phyloP scores from a whole-genome alignment of 495 filamentous ascomycete species.

The Rostrohypoxylon terebratum region DNA sequence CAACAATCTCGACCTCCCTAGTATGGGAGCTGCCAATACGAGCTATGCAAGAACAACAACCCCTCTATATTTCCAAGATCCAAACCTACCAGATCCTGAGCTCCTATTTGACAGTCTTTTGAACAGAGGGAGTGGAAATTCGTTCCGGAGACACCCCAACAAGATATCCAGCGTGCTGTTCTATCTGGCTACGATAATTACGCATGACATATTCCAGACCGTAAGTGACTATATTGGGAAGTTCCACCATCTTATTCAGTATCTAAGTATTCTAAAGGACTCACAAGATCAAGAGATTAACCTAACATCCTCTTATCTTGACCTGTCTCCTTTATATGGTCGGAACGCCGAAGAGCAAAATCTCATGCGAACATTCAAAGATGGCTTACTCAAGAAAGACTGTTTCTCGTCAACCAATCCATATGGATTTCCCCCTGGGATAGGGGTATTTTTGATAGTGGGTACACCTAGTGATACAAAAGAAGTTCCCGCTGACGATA shows the following conservation, averaged over 20 bases:
- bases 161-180: slow-evolving; percentile 83
- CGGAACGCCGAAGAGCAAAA: slow-evolving; percentile 75
- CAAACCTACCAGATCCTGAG: slow-evolving; percentile 75
- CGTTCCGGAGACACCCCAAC: slow-evolving; percentile 73
- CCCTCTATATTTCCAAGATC: slow-evolving; percentile 68
- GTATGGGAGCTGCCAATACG: slow-evolving; percentile 66
- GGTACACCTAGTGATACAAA: background rate
- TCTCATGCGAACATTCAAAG: slow-evolving; percentile 73
- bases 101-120: slow-evolving; percentile 79
- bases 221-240: slow-evolving; percentile 6
- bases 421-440: slow-evolving; percentile 80
- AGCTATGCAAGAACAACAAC: slow-evolving; percentile 73
- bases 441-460: slow-evolving; percentile 62
- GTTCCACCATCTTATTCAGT: background rate
- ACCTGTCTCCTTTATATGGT: slow-evolving; percentile 82
- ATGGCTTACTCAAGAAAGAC: slow-evolving; percentile 81
- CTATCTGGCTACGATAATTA: slow-evolving; percentile 84
- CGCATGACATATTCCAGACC: slow-evolving; percentile 69
- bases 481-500: background rate
- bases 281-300: slow-evolving; percentile 62
- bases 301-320: slow-evolving; percentile 80
- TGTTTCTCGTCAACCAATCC: slow-evolving; percentile 76
- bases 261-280: slow-evolving; percentile 34
- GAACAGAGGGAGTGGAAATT: slow-evolving; percentile 61
- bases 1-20: slow-evolving; percentile 69